A percentile compares a stretch with the other conserved stretches of the same genome.
These are phyloP conservation scores for Tetrahymena malaccensis DNA, from an alignment of 73 alveolate species.

Conservation along the genomic window DNA sequence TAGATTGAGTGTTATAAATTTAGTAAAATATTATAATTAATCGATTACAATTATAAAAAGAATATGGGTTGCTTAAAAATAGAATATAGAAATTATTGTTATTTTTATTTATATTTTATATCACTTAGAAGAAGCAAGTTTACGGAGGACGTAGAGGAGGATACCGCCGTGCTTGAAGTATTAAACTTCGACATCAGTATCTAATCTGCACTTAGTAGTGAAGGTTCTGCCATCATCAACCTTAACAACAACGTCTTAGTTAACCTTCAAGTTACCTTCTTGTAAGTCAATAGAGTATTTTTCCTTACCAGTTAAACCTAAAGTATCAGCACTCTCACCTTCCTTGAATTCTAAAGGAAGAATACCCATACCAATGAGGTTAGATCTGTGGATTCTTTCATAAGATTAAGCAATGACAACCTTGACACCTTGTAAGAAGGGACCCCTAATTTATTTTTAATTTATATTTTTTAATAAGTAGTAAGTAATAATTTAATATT, in stretches of 20 bases:
- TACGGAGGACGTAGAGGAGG: conserved; percentile 76
- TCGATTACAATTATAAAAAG: not conserved
- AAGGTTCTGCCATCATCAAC: conserved; percentile 52
- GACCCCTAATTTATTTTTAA: conserved; percentile 27
- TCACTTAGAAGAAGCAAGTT: conserved; percentile 24
- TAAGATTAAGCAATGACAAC: conserved; percentile 75
- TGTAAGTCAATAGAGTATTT: conserved; percentile 40
- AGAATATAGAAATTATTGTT: too few species aligned
- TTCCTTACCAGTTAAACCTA: conserved; percentile 71
- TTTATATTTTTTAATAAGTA: not conserved
- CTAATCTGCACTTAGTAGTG: conserved; percentile 57
- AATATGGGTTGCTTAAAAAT: not conserved
- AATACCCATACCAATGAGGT: conserved; percentile 88
- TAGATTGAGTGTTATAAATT: too few species aligned
- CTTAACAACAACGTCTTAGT: conserved; percentile 31
- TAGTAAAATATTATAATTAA: too few species aligned
- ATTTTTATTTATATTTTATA: too few species aligned
- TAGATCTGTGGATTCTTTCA: conserved; percentile 89
- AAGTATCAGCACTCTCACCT: conserved; percentile 73
- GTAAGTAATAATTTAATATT: not conserved
- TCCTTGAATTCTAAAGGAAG: conserved; percentile 74
- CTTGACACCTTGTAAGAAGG: conserved; percentile 55
- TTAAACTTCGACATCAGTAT: conserved; percentile 77
- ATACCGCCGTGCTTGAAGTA: conserved; percentile 86
- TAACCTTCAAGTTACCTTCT: conserved; percentile 49